Percentiles rank a stretch among this genome's conserved stretches.
phyloP scores from a whole-genome alignment of 1,284 basidiomycete genomes.

The Pascua guehoae region DNA sequence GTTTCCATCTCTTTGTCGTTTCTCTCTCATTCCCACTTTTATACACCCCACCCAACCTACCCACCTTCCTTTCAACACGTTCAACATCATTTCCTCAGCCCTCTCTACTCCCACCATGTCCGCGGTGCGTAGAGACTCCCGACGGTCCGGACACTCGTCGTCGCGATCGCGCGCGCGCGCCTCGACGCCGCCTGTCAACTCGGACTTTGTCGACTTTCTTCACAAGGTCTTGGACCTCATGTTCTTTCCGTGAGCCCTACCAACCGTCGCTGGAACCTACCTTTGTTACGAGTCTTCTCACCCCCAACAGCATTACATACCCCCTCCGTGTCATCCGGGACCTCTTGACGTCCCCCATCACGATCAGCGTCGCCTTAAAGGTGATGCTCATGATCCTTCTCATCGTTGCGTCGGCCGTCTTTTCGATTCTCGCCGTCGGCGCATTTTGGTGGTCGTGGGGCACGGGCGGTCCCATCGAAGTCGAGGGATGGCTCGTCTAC shows the following conservation, averaged over 20 bases:
- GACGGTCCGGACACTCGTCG: not conserved
- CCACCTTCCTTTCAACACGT: not conserved
- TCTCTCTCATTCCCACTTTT: not conserved
- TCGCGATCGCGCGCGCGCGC: not conserved
- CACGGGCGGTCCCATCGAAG: conserved; percentile 41
- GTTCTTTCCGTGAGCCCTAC: conserved; percentile 33
- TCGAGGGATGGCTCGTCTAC: conserved; percentile 49
- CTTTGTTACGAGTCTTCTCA: not conserved
- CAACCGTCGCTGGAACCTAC: not conserved
- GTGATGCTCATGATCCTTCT: conserved; percentile 36
- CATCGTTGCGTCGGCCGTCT: conserved; percentile 31
- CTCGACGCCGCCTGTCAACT: conserved; percentile 4
- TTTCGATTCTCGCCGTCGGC: conserved; percentile 43
- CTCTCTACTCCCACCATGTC: not conserved
- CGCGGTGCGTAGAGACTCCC: not conserved
- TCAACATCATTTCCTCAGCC: not conserved
- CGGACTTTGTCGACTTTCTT: conserved; percentile 42
- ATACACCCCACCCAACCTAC: not conserved
- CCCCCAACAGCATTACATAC: conserved; percentile 33
- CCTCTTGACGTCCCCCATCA: conserved; percentile 42
- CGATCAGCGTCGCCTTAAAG: conserved; percentile 41
- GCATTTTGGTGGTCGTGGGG: conserved; percentile 50
- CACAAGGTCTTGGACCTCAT: conserved; percentile 21
- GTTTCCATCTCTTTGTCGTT: not conserved
- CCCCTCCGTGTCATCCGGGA: conserved; percentile 35